phyloP scores from a whole-genome alignment of 805 yeast species.

The Metschnikowia santaceciliae region DNA sequence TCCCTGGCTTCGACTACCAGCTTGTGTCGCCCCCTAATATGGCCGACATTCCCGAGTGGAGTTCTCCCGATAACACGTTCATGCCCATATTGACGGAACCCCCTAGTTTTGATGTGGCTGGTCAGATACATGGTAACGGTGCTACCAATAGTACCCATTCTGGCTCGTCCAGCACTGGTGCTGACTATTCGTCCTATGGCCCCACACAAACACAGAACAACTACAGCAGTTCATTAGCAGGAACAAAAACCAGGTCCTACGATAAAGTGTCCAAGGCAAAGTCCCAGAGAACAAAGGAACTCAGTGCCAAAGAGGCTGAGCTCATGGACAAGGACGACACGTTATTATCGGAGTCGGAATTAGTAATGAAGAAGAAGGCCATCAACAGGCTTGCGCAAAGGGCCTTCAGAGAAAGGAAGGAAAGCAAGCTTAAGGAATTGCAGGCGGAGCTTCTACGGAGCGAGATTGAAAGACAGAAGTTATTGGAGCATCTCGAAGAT shows the following conservation, averaged over 20 bases:
- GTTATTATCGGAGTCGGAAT: conserved; percentile 36
- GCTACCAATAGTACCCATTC: not conserved
- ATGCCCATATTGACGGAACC: not conserved
- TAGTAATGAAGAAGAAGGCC: conserved; percentile 59
- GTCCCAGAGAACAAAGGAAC: conserved; percentile 7
- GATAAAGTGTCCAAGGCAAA: not conserved
- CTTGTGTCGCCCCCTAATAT: conserved; percentile 5
- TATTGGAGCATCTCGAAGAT: conserved; percentile 47
- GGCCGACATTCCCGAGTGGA: conserved; percentile 4
- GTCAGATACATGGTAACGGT: not conserved
- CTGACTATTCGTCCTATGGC: not conserved
- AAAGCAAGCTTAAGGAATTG: conserved; percentile 63
- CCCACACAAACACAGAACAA: not conserved
- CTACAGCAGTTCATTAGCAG: not conserved
- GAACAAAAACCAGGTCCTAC: not conserved
- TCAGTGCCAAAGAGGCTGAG: conserved; percentile 33
- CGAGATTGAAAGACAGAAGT: conserved; percentile 48
- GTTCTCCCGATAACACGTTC: not conserved
- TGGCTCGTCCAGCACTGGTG: not conserved
- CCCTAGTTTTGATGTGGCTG: not conserved
- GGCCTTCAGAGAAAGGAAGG: conserved; percentile 81
- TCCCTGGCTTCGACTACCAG: conserved; percentile 1
- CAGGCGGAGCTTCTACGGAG: conserved; percentile 54
- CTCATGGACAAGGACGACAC: conserved; percentile 36
- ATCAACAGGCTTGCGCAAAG: conserved; percentile 86